Base-by-base conservation (phyloP, 1,284 basidiomycete genomes). In the Irpex sp. region DNA sequence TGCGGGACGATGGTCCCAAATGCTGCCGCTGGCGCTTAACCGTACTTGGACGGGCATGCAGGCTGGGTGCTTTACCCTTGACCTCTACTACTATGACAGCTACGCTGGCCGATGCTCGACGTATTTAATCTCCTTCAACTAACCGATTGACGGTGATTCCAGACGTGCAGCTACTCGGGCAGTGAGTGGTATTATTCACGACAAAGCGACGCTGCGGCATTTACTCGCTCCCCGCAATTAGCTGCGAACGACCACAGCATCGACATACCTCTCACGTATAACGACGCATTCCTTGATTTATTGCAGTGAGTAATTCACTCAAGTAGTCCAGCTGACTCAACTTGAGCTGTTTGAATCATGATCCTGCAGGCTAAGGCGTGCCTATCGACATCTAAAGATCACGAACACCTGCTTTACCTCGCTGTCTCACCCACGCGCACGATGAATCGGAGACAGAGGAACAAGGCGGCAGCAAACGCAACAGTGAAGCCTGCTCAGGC, bases 391-490 rank as follows among this genome's bases (percentile, higher is more conserved):
- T 55, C 19, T 13, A 13, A 51, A 9, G 17, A 51, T 51, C 4
- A 51, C 49, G 49, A 9, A 3, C 53, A 35, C 49, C 17, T 50
- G 17, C 17, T 50, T 50, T 21, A 50, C 19, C 49, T 50, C 19
- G 8, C n/a, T 35, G 26, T 56, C 53, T 26, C 54, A 26, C 50
- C 17, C 21, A 15, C 33, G 19, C 31, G 17, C 5, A 56, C 55
- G 47, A 64, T 64, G 63, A 63, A 57, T 57, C 46, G 59, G 17
- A 51, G 63, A 17, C 64, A 61, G 35, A 64, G 59, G 61, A 59
- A 39, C 36, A 66, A 61, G 61, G 56, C 59, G 3, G 11, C 63
- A 26, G 35, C 61, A 3, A 63, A 57, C 57, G 7, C 66, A 43
- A 39, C 62, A 2, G 46, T 46, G 6, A 64, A 58, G 36, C 53